Evolutionary conservation across 2,329 filamentous ascomycete genomes (phyloP), one percentile per base, ranked within the genome.

Genomic region (Fusarium humuli): DNA sequence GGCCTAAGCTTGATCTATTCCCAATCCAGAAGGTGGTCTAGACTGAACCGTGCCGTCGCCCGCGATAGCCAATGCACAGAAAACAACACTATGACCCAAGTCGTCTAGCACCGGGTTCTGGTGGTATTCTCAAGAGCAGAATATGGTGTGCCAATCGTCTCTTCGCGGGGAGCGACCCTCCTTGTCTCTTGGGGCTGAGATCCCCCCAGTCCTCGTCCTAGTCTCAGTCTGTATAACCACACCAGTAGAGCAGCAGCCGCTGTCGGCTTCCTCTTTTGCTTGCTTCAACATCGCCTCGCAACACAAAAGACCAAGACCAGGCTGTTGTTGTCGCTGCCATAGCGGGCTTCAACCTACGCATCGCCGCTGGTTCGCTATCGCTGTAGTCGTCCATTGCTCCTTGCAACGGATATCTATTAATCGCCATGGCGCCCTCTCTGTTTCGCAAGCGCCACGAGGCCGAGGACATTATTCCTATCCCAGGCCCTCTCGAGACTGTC

Each of bases 401-500:
- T 47, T 48, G 58, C 60, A 61, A 30, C 65, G 55, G 50, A 37
- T 57, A 48, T 52, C 50, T 50, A 53, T 54, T 37, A 58, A 65
- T 61, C 59, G 64, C 69, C 69, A 81, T 81, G 78, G 75, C 76
- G 61, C 74, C 75, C 61, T 79, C 77, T 53, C 73, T 83, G 65
- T 83, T 84, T 67, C 83, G 82, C 74, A 83, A 82, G 75, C 81
- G 83, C 73, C 81, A 81, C 69, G 81, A 84, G 77, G 76, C 80
- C 64, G 82, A 83, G 76, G 80, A 83, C 61, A 80, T 83, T 73
- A 83, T 80, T 57, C 82, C 82, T 65, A 77, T 82, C 50, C 76
- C 81, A 30, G 81, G 80, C 22, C 78, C 80, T 37, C 67, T 78
- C 53, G 80, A 82, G 61, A 80, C 79, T 54, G 80, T 81, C 63